A percentile compares a stretch with the other conserved stretches of the same genome.
Evolutionary conservation across 2,329 filamentous ascomycete species (phyloP).

Genomic region (Tolypocladium sp.): DNA sequence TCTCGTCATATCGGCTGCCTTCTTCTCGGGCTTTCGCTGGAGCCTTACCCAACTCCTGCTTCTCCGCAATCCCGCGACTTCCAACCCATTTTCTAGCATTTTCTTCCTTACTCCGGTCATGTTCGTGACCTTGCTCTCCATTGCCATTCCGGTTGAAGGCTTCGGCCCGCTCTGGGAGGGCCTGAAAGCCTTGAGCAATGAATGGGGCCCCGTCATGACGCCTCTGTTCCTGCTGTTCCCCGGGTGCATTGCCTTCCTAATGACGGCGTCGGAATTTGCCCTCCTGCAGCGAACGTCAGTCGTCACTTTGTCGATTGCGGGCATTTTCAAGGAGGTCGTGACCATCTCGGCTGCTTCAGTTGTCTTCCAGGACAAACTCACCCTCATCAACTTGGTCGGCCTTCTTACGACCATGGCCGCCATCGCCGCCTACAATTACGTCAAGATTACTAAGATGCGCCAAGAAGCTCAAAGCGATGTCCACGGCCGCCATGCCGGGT

Average conservation of each 20-base stretch:
- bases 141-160: slow-evolving; percentile 83
- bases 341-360: slow-evolving; percentile 84
- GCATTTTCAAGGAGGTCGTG: slow-evolving; percentile 98
- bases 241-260: slow-evolving; percentile 83
- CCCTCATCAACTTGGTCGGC: slow-evolving; percentile 77
- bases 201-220: slow-evolving; percentile 59
- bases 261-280: slow-evolving; percentile 95
- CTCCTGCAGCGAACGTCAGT: slow-evolving; percentile 91
- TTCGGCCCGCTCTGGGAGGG: slow-evolving; percentile 58
- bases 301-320: slow-evolving; percentile 90
- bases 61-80: slow-evolving; percentile 85
- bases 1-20: slow-evolving; percentile 85
- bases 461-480: slow-evolving; percentile 54
- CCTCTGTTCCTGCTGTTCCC: slow-evolving; percentile 78
- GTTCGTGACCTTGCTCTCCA: slow-evolving; percentile 72
- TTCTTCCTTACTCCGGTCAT: slow-evolving; percentile 97
- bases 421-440: slow-evolving; percentile 86
- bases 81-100: slow-evolving; percentile 93
- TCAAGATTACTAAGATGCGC: slow-evolving; percentile 88
- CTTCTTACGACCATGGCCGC: slow-evolving; percentile 80
- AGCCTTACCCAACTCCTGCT: slow-evolving; percentile 95
- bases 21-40: slow-evolving; percentile 96
- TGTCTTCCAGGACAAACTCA: slow-evolving; percentile 83
- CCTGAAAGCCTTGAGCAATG: slow-evolving; percentile 50
- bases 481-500: slow-evolving; percentile 29